Base-by-base conservation (phyloP, 2,329 filamentous ascomycete genomes). In the Penicillium sp. region DNA sequence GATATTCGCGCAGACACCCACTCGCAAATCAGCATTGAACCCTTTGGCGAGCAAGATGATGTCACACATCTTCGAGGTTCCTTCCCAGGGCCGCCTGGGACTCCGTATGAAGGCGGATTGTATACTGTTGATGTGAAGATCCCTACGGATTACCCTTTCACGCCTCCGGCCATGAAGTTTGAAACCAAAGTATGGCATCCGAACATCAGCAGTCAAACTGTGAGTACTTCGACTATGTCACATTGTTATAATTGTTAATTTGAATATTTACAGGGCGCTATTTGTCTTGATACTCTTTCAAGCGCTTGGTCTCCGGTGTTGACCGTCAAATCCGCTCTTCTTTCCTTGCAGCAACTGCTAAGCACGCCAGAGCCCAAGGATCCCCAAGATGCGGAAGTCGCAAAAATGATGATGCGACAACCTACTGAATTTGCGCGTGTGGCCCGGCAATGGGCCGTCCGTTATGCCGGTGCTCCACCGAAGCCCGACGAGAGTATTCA, bases 111-210 rank as follows among this genome's bases (percentile, higher is more conserved):
- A 61, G 91, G 91, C 17, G 94, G 91, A 33, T 86, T 81, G 23
- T 99, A 85, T 71, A 74, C 82, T 13, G 84, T 99, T 61, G 90
- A 96, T 66, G 94, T 99, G 64, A 83, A 82, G 64, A 94, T 99
- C 46, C 92, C 93, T 0, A 83, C 83, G 56, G 89, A 89, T 61
- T 99, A 99, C 67, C 94, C 94, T 0, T 99, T 99, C 78, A 89
- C 91, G 63, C 90, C 93, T 3, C 94, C 94, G 4, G 73, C 84
- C 52, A 97, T 99, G 88, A 88, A 85, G 64, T 97, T 97, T 68
- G 84, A 88, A 59, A 99, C 94, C 58, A 92, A 88, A 73, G 88
- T 97, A 63, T 99, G 92, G 92, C 94, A 99, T 72, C 94, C 94
- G 27, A 99, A 99, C 68, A 85, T 99, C 75, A 95, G 90, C 80